phyloP scores from a whole-genome alignment of 345 rosid species.

The Turritis glabra region DNA sequence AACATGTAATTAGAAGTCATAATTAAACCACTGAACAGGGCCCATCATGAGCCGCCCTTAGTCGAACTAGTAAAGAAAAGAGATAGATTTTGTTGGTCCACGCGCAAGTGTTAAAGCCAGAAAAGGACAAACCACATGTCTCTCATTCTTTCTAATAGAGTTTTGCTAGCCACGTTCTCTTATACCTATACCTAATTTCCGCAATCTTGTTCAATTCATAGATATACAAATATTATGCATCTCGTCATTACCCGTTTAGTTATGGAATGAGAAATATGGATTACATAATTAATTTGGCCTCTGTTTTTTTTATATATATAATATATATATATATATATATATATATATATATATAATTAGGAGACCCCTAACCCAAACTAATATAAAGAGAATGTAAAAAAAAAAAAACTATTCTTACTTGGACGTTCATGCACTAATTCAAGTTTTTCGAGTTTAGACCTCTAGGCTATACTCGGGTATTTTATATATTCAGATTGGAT shows the following conservation, averaged over 20 bases:
- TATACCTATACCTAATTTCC: not conserved
- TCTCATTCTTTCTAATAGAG: slow-evolving; percentile 5
- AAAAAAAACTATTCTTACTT: not conserved
- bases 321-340: too few relatives aligned
- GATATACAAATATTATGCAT: not conserved
- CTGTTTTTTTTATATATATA: not conserved
- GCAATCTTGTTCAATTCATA: slow-evolving; percentile 13
- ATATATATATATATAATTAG: too few relatives aligned
- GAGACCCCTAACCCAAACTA: not conserved
- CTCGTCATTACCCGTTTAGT: not conserved
- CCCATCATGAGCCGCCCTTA: not conserved
- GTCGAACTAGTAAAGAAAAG: not conserved
- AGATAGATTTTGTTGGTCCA: not conserved
- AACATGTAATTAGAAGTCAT: not conserved
- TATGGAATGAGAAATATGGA: not conserved
- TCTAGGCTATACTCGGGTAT: too few relatives aligned
- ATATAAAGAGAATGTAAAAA: not conserved
- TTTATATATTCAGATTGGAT: too few relatives aligned
- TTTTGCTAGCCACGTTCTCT: slow-evolving; percentile 35
- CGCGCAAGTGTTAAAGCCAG: not conserved
- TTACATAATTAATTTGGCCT: not conserved
- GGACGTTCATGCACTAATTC: too few relatives aligned
- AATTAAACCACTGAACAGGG: not conserved
- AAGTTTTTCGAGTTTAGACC: too few relatives aligned
- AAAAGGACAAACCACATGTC: slow-evolving; percentile 36